Percentiles rank a stretch among this genome's conserved stretches.
Conservation (phyloP, 1,139 yeast species). For the Pichia sp. region DNA sequence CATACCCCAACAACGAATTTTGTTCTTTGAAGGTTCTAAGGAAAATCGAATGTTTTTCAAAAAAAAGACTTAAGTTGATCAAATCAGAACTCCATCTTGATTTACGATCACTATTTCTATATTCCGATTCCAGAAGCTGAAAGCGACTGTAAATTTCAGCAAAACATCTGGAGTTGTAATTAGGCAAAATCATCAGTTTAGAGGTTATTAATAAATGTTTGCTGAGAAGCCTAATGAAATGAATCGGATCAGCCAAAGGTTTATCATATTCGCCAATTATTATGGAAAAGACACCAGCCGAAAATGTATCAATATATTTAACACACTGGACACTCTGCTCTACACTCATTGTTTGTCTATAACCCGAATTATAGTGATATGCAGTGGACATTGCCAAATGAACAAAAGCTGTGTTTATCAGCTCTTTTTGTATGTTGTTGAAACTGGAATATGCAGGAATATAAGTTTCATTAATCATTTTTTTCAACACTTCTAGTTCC, state of each 20-base stretch:
- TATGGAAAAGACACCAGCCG: constrained; percentile 7
- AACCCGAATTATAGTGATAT: constrained; percentile 8
- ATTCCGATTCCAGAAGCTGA: neutral
- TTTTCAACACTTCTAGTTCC: constrained; percentile 1
- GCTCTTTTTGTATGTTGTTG: constrained; percentile 1
- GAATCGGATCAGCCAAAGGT: neutral
- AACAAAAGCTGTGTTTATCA: constrained; percentile 3
- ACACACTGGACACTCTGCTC: constrained; percentile 5
- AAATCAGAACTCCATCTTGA: constrained; percentile 1
- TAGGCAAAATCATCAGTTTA: constrained; percentile 3
- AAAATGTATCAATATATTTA: constrained; percentile 6
- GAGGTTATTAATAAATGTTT: neutral
- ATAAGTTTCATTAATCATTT: constrained; percentile 6
- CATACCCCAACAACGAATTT: neutral
- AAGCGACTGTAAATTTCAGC: neutral
- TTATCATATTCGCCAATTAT: constrained; percentile 2
- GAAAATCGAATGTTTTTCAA: constrained; percentile 4
- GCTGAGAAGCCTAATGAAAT: constrained; percentile 1
- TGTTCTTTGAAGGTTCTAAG: neutral
- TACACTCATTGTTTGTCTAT: constrained; percentile 1
- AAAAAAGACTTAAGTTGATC: constrained; percentile 5
- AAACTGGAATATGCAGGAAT: constrained; percentile 1
- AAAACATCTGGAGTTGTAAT: neutral
- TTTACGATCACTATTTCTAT: neutral
- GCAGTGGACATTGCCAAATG: constrained; percentile 2